Base-by-base conservation (phyloP, 768 basidiomycete species). In the Dentipellis sp. region DNA sequence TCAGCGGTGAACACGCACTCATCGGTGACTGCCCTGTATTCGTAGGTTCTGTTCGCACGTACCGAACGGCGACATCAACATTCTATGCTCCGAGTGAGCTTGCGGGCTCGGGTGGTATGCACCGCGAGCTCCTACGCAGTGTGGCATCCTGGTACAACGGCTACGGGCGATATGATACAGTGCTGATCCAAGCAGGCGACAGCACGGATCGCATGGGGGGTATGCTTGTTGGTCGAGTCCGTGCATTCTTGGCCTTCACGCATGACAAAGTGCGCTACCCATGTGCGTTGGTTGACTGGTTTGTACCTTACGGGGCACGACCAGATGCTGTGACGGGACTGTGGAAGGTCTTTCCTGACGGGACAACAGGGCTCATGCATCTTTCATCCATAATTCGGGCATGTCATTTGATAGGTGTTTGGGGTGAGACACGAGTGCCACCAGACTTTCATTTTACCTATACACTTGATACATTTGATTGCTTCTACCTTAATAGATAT, bases 31-130 rank as follows among this genome's bases (percentile, higher is more conserved):
- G 35, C 37, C 23, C 52, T 4, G 12, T 10, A n/a, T 39, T 45
- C 37, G 21, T 8, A 11, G 40, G 40, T 12, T 4, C 1, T 12
- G 14, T 42, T 14, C 12, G 40, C 4, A 12, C 40, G n/a, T 49
- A 57, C 14, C 10, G 34, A 5, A 53, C 52, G 1, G 56, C 56
- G 7, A 7, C 47, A 1, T 47, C 56, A 3, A 49, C 16, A 10
- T 57, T 57, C 45, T 38, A 47, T 36, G 45, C 56, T 10, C 56
- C 56, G 1, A 57, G 56, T 23, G 56, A 57, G n/a, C 11, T 37
- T 8, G 52, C 52, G 1, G 56, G 56, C 6, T 4, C 21, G 4
- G 38, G 40, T 16, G 52, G 52, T 5, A 53, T 53, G 52, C 52
- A 45, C 16, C 16, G 37, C 23, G 51, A 53, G 29, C 14, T 19